These are phyloP conservation scores for Tritrichomonas foetus DNA, from an alignment of 208 protist genomes.

Conservation along the genomic window DNA sequence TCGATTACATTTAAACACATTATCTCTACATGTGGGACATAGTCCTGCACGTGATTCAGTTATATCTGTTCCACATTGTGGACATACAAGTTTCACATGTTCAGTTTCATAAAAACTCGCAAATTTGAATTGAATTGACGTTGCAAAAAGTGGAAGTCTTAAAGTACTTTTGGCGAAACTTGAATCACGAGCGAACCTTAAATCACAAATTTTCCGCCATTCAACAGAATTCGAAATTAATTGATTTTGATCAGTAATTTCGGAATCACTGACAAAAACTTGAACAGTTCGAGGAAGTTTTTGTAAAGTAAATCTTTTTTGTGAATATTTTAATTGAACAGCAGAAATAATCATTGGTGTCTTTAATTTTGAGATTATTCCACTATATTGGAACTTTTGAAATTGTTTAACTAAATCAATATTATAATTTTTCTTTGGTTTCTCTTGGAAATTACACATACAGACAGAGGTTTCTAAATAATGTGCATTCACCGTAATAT, in stretches of 20 bases:
- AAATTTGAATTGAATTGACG: background rate
- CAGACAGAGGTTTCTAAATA: background rate
- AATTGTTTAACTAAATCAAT: background rate
- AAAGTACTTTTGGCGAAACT: background rate
- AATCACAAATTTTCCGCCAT: background rate
- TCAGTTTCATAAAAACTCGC: background rate
- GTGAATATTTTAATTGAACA: background rate
- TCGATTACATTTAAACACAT: conserved; percentile 74
- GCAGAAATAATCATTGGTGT: background rate
- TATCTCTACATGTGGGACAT: conserved; percentile 73
- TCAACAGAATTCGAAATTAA: background rate
- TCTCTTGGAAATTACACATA: background rate
- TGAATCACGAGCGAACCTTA: background rate
- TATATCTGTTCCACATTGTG: background rate
- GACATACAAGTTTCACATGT: background rate
- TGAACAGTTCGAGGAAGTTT: background rate
- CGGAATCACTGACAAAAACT: background rate
- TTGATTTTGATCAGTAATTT: conserved; percentile 4
- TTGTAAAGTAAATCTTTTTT: background rate
- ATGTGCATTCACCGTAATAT: background rate
- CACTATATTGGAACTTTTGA: background rate
- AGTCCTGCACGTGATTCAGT: conserved; percentile 55
- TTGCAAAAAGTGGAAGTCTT: background rate
- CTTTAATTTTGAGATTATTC: background rate
- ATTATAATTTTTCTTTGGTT: background rate